Conservation (phyloP, 2,329 filamentous ascomycete species). For the Scedosporium aurantiacum region DNA sequence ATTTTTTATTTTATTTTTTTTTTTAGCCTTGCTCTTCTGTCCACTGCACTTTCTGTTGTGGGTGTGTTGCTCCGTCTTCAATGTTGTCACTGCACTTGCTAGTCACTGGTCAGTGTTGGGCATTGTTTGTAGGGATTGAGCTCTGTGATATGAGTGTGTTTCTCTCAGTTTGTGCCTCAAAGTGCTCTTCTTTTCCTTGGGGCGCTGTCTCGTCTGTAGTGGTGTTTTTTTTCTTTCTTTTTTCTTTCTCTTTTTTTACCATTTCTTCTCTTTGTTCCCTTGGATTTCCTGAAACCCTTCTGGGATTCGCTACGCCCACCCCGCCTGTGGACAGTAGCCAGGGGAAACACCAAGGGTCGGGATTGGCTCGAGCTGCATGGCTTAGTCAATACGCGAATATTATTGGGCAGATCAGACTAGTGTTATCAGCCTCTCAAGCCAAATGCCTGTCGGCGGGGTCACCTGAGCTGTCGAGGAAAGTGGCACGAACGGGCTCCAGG, state of each 20-base stretch:
- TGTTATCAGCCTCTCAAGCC: not conserved
- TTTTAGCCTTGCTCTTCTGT: not conserved
- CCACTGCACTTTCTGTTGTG: not conserved
- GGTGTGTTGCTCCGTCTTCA: not conserved
- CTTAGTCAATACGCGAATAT: not conserved
- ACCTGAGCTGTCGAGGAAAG: not conserved
- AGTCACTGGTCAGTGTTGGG: constrained; percentile 4
- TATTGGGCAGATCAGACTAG: not conserved
- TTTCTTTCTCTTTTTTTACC: not conserved
- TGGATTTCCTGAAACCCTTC: constrained; percentile 4
- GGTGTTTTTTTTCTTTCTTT: constrained; percentile 2
- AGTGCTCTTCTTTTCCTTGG: not conserved
- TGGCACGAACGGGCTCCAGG: not conserved
- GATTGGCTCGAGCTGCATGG: not conserved
- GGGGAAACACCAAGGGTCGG: not conserved
- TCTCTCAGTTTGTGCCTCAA: not conserved
- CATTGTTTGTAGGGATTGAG: not conserved
- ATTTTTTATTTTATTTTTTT: too few relatives aligned
- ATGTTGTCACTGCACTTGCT: not conserved
- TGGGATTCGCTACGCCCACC: not conserved
- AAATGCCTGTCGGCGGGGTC: not conserved
- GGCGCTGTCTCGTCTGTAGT: constrained; percentile 2
- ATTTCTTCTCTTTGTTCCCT: not conserved
- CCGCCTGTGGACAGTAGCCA: not conserved
- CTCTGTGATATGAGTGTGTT: not conserved